Base-by-base conservation (phyloP, 2,329 filamentous ascomycete species). In the Ilyonectria mors-panacis region DNA sequence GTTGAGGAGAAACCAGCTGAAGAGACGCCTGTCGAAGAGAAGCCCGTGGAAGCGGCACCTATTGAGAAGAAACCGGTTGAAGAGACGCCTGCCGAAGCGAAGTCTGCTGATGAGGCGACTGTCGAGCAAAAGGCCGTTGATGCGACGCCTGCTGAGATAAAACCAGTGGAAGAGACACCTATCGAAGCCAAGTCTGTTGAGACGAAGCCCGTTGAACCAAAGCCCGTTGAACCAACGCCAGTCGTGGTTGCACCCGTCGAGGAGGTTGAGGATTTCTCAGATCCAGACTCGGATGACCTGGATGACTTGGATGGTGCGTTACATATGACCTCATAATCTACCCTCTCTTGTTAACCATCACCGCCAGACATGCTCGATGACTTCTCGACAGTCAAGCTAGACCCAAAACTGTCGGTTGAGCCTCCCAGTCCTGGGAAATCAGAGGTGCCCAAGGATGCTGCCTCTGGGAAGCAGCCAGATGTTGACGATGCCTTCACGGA, bases 251-350 rank as follows among this genome's bases (percentile, higher is more conserved):
- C 65, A 37, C 26, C 33, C 9, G 37, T 59, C 10, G 70, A 75
- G 9, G 66, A 69, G 17, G 74, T 79, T 23, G 88, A 87, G 23
- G 88, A 92, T 72, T 90, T 92, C 17, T 92, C 94, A 21, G 95
- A 98, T 76, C 95, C 95, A 7, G 95, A 98, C 72, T 95, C 97
- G 81, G 96, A 96, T 80, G 93, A 96, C 73, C 84, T 96, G 21
- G 93, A 98, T 77, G 96, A 98, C 76, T 85, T 99, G 50, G 96
- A 99, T 81, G 94, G 93, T 94, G 45, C 6, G 63, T 42, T 13
- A 13, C 44, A 4, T 28, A 6, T 42, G 47, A 15, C 35, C 26
- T 26, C 6, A 4, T 13, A 6, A 13, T 2, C 17, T 6, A 21
- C 10, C 17, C 9, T 7, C 17, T 7, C 17, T 47, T n/a, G n/a